A percentile compares a stretch with the other conserved stretches of the same genome.
Conservation (phyloP, 768 basidiomycete species). For the Pulveroboletus sp. region DNA sequence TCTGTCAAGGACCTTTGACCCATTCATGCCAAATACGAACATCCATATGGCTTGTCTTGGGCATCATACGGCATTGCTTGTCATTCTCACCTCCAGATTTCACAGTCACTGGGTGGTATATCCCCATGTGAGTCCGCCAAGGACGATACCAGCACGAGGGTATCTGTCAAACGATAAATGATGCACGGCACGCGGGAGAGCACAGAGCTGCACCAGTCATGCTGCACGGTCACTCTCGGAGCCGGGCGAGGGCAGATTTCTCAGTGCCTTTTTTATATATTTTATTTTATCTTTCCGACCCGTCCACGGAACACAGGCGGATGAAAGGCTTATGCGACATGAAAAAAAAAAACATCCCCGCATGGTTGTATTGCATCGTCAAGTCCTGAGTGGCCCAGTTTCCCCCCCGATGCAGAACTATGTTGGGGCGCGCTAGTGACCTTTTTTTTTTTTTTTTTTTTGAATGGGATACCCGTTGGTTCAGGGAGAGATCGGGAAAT, state of each 20-base stretch:
- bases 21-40: conserved; percentile 16
- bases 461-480: conserved; percentile 2
- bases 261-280: too few relatives aligned
- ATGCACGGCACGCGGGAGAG: conserved; percentile 5
- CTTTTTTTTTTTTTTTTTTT: neutral
- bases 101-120: neutral
- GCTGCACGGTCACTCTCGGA: conserved; percentile 6
- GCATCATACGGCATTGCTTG: conserved; percentile 17
- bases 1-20: conserved; percentile 3
- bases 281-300: conserved; percentile 12
- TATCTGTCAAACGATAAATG: conserved; percentile 2
- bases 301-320: conserved; percentile 4
- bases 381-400: neutral
- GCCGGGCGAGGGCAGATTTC: neutral
- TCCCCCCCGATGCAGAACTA: neutral
- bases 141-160: neutral
- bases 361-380: conserved; percentile 22
- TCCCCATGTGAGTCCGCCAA: neutral
- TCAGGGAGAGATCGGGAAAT: conserved; percentile 4
- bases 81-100: conserved; percentile 11
- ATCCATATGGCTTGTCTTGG: conserved; percentile 25
- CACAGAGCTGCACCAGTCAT: neutral
- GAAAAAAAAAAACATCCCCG: conserved; percentile 10
- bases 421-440: neutral
- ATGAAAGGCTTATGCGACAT: conserved; percentile 8